Evolutionary conservation across 345 rosid species (phyloP).

Genomic region (Lumnitzera littorea): DNA sequence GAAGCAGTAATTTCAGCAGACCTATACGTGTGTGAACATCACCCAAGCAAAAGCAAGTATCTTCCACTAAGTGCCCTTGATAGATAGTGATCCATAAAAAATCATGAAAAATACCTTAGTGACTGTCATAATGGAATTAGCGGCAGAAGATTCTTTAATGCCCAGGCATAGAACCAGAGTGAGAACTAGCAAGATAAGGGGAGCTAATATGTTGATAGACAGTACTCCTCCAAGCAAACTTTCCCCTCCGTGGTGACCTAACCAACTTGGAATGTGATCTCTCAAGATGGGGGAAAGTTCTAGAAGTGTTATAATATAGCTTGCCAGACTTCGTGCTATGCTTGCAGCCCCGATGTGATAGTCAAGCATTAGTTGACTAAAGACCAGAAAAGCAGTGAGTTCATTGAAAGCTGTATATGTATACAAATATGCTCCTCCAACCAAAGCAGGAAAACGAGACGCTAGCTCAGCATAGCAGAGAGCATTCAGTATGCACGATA

Average conservation of each 20-base stretch:
- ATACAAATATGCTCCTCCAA: slow-evolving; percentile 92
- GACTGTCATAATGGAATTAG: slow-evolving; percentile 75
- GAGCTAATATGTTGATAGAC: slow-evolving; percentile 77
- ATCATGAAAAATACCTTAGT: slow-evolving; percentile 42
- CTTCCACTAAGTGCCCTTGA: too few relatives aligned
- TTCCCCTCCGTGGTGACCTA: slow-evolving; percentile 74
- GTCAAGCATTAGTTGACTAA: slow-evolving; percentile 84
- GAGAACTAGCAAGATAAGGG: slow-evolving; percentile 58
- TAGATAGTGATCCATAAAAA: neutral
- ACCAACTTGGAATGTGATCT: slow-evolving; percentile 63
- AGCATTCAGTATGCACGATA: slow-evolving; percentile 82
- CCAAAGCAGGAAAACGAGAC: slow-evolving; percentile 87
- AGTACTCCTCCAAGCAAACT: slow-evolving; percentile 74
- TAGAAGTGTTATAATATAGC: slow-evolving; percentile 61
- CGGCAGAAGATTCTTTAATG: slow-evolving; percentile 68
- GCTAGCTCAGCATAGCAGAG: slow-evolving; percentile 94
- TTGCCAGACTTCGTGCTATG: slow-evolving; percentile 85
- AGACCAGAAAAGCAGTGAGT: slow-evolving; percentile 86
- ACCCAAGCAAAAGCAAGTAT: too few relatives aligned
- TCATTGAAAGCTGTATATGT: slow-evolving; percentile 85
- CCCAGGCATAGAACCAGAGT: slow-evolving; percentile 73
- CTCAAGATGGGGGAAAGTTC: slow-evolving; percentile 68
- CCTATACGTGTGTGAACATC: too few relatives aligned
- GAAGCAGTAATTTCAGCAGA: too few relatives aligned
- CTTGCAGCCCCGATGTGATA: slow-evolving; percentile 98